Conservation (phyloP, 2,329 filamentous ascomycete genomes). For the Monascus ruber region DNA sequence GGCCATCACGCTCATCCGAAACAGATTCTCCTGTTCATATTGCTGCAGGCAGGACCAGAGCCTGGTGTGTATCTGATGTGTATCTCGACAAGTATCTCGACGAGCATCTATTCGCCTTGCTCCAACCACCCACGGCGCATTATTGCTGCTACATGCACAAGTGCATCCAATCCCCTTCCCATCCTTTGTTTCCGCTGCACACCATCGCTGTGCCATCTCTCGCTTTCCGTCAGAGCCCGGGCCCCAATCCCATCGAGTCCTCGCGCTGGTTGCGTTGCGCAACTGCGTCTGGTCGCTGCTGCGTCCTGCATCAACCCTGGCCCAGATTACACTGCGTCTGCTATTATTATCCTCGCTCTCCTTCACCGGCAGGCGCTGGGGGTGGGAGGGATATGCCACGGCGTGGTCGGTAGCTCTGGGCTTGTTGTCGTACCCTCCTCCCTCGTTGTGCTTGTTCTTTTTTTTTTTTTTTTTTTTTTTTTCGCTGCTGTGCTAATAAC, state of each 20-base stretch:
- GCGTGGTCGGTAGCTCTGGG: too few relatives aligned
- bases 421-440: conserved; percentile 6
- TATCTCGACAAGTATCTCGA: too few relatives aligned
- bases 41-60: too few relatives aligned
- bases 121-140: too few relatives aligned
- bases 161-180: conserved; percentile 2
- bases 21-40: too few relatives aligned
- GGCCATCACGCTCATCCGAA: too few relatives aligned
- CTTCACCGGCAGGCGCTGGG: too few relatives aligned
- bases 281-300: conserved; percentile 14
- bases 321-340: conserved; percentile 27
- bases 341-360: conserved; percentile 15
- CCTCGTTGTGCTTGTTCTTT: conserved; percentile 3
- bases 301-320: conserved; percentile 26
- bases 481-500: conserved; percentile 1
- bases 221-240: neutral
- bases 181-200: conserved; percentile 1
- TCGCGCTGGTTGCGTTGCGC: conserved; percentile 4
- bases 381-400: too few relatives aligned
- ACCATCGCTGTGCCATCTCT: neutral
- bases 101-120: too few relatives aligned
- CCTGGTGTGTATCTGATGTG: too few relatives aligned
- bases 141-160: neutral
- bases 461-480: neutral
- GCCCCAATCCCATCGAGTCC: conserved; percentile 7